A percentile compares a stretch with the other conserved stretches of the same genome.
phyloP scores from a whole-genome alignment of 2,329 filamentous ascomycete species.

The Aspergillus thermomutatus region DNA sequence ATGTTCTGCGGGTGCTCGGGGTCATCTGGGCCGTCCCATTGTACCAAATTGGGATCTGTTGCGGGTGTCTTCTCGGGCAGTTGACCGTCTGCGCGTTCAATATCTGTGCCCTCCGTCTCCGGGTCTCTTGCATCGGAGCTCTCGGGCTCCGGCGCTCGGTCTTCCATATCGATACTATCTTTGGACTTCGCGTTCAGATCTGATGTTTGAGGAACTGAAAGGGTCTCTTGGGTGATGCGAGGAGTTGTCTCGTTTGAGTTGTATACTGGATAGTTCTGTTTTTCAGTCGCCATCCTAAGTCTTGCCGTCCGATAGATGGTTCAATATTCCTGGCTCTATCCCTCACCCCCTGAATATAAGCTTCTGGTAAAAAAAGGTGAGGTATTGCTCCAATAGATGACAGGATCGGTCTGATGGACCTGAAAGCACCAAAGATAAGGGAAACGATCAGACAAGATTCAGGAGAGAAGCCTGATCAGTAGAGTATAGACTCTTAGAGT shows the following conservation, averaged over 20 bases:
- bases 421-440: neutral
- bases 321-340: neutral
- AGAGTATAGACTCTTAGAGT: neutral
- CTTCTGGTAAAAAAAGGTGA: no score
- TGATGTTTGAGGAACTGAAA: constrained; percentile 5
- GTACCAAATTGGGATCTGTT: constrained; percentile 29
- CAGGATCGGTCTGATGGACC: neutral
- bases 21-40: constrained; percentile 32
- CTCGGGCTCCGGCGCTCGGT: constrained; percentile 5
- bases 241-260: constrained; percentile 3
- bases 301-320: neutral
- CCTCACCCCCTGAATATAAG: neutral
- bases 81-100: constrained; percentile 9
- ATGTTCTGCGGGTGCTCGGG: constrained; percentile 32
- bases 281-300: neutral
- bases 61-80: constrained; percentile 5
- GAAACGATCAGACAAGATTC: neutral
- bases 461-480: neutral
- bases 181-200: constrained; percentile 10
- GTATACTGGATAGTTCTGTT: neutral
- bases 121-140: constrained; percentile 3
- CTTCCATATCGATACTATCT: constrained; percentile 3
- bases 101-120: constrained; percentile 9
- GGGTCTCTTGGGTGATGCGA: constrained; percentile 3
- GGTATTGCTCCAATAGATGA: no score